A percentile compares a stretch with the other conserved stretches of the same genome.
phyloP scores from a whole-genome alignment of 2,329 filamentous ascomycete genomes.

The Fusarium marasasianum region DNA sequence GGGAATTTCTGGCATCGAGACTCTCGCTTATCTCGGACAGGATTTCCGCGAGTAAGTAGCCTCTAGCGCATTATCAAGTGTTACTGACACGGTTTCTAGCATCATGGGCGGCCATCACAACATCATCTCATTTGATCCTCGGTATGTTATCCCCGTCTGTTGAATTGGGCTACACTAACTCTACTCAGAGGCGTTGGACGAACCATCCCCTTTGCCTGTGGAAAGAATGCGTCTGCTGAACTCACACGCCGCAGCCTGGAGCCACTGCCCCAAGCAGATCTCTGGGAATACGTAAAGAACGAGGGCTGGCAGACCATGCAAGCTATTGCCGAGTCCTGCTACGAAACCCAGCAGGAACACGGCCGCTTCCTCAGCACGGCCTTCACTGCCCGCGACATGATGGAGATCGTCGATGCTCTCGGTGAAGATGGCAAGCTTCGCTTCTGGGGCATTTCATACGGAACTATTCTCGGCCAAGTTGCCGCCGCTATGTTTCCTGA shows the following conservation, averaged over 20 bases:
- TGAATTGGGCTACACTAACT: background rate
- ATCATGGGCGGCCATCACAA: slow-evolving; percentile 26
- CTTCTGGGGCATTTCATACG: slow-evolving; percentile 47
- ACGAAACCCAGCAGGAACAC: slow-evolving; percentile 33
- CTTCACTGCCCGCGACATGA: slow-evolving; percentile 52
- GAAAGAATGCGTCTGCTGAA: background rate
- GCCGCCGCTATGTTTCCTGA: slow-evolving; percentile 39
- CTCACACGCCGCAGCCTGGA: slow-evolving; percentile 3
- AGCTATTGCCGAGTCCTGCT: slow-evolving; percentile 35
- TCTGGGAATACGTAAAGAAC: slow-evolving; percentile 16
- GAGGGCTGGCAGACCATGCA: slow-evolving; percentile 1
- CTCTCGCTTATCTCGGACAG: slow-evolving; percentile 9
- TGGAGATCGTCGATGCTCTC: slow-evolving; percentile 51
- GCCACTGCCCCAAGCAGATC: slow-evolving; percentile 1
- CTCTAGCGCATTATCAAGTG: rapidly evolving
- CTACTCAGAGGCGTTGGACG: slow-evolving; percentile 14
- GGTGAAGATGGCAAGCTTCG: slow-evolving; percentile 47
- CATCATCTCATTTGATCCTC: slow-evolving; percentile 34
- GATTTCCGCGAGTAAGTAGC: slow-evolving; percentile 13
- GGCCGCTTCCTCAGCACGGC: slow-evolving; percentile 46
- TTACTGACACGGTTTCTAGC: background rate
- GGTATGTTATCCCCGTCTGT: background rate
- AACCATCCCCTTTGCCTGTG: slow-evolving; percentile 32
- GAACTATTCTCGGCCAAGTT: slow-evolving; percentile 34
- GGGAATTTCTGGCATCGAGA: slow-evolving; percentile 35